Evolutionary conservation across 805 yeast species (phyloP), one percentile per base, ranked within the genome.

Genomic region (Suhomyces pyralidae): DNA sequence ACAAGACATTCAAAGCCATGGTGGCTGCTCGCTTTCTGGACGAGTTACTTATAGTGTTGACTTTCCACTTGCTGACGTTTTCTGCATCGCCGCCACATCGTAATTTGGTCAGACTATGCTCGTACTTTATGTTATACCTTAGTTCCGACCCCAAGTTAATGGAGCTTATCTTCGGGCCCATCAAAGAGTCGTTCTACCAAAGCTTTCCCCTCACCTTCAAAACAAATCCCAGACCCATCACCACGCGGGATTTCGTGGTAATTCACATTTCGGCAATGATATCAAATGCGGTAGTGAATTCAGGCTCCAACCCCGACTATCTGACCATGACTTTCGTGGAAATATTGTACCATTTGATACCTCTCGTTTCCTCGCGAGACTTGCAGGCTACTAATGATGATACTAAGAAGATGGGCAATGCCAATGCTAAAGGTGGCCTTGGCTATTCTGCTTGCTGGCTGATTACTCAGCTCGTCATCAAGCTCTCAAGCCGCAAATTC

Each of bases 191-290:
- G 9, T 72, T 74, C 50, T 81, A 81, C 59, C 77, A 76, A 20
- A 65, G 72, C 42, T 61, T 87, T n/a, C 91, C 91, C 3, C 70
- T 69, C 34, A 71, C 70, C 43, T 82, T 77, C 65, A 80, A 78
- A 58, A 59, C 76, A n/a, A 65, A 66, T 55, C 73, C 64, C 48
- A 61, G 56, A 51, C 81, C 72, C 19, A 60, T 76, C 8, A 83
- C 90, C 0, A 79, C 82, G 51, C 68, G 93, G 55, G 96, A 88
- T 65, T 85, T 85, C 52, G 51, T 84, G 7, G 73, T 86, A 0
- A 71, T 78, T 5, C 88, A 84, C 46, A 62, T 82, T 5, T 77
- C 83, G 45, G 69, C 69, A 22, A 59, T 80, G 34, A 58, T 83
- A 5, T 61, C 69, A 32, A 43, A 38, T 46, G 38, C 48, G 7